phyloP scores from a whole-genome alignment of 176 grass and related monocot species.

The Eragrostis curvula region DNA sequence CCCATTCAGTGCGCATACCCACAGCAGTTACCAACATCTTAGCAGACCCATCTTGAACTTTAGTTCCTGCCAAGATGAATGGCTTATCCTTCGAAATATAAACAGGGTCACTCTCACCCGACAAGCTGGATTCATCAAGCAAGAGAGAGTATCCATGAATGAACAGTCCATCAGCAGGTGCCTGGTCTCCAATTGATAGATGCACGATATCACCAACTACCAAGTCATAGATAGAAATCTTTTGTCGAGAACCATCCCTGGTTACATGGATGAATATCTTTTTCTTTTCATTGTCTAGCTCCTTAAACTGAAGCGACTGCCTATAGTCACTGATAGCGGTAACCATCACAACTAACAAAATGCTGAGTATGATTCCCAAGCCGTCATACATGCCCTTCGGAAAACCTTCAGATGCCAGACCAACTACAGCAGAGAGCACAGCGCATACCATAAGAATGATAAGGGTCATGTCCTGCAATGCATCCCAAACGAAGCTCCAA shows the following conservation, averaged over 20 bases:
- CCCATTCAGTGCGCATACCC: constrained; percentile 97
- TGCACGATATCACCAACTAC: constrained; percentile 94
- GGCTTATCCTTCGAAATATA: constrained; percentile 82
- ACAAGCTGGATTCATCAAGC: constrained; percentile 91
- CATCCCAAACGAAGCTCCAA: constrained; percentile 97
- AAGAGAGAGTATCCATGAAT: constrained; percentile 84
- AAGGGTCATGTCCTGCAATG: constrained; percentile 84
- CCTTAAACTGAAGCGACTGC: constrained; percentile 97
- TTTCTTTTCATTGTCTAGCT: constrained; percentile 96
- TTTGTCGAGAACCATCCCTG: constrained; percentile 77
- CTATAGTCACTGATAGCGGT: constrained; percentile 94
- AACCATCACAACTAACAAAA: constrained; percentile 90
- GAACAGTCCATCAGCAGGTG: constrained; percentile 88
- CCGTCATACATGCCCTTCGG: constrained; percentile 98
- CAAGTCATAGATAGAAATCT: constrained; percentile 85
- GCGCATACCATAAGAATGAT: constrained; percentile 93
- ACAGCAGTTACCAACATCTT: constrained; percentile 91
- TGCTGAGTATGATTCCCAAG: constrained; percentile 90
- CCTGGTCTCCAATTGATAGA: constrained; percentile 91
- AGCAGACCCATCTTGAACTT: constrained; percentile 92
- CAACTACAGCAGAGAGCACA: constrained; percentile 80
- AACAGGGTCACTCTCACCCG: constrained; percentile 87
- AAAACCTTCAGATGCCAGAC: constrained; percentile 87
- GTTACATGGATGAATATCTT: constrained; percentile 95
- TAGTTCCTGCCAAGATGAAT: constrained; percentile 91